Evolutionary conservation across 768 basidiomycete species (phyloP).

Genomic region (Austroboletus eburneus): DNA sequence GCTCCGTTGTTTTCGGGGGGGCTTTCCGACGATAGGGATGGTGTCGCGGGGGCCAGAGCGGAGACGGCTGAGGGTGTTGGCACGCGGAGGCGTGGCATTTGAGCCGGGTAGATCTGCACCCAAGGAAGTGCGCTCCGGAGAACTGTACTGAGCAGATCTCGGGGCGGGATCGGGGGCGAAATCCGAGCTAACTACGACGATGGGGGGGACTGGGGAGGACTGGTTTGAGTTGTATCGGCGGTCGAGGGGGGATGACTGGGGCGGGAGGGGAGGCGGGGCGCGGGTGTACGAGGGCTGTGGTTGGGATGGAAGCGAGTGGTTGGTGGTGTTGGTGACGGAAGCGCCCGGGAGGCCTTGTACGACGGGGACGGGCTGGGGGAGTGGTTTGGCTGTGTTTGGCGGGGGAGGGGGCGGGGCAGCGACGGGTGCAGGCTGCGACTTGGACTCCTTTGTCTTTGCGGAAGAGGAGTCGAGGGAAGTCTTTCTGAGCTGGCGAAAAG

Average conservation of each 20-base stretch:
- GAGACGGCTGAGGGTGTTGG: slow-evolving; percentile 67
- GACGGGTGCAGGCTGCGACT: slow-evolving; percentile 38
- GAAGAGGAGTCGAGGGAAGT: slow-evolving; percentile 60
- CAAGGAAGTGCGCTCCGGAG: slow-evolving; percentile 46
- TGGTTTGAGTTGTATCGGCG: slow-evolving; percentile 48
- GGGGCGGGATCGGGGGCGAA: slow-evolving; percentile 44
- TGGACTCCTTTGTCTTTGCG: slow-evolving; percentile 65
- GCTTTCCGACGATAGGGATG: slow-evolving; percentile 93
- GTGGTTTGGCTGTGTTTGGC: slow-evolving; percentile 60
- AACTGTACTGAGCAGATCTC: slow-evolving; percentile 39
- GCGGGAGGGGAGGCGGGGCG: slow-evolving; percentile 39
- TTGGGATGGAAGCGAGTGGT: slow-evolving; percentile 41
- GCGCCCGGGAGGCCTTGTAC: slow-evolving; percentile 34
- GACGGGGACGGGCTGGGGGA: slow-evolving; percentile 48
- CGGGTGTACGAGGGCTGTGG: slow-evolving; percentile 38
- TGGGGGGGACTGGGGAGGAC: slow-evolving; percentile 64
- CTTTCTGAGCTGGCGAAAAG: slow-evolving; percentile 56
- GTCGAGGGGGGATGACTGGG: slow-evolving; percentile 44
- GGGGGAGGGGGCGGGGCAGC: slow-evolving; percentile 55
- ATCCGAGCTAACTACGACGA: slow-evolving; percentile 84
- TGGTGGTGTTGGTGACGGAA: slow-evolving; percentile 33
- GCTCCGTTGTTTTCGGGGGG: slow-evolving; percentile 95
- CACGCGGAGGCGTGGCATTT: slow-evolving; percentile 58
- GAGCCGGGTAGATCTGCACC: slow-evolving; percentile 42
- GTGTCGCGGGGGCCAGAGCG: slow-evolving; percentile 90